Conservation (phyloP, 2,329 filamentous ascomycete genomes). For the Aspergillus texensis region DNA sequence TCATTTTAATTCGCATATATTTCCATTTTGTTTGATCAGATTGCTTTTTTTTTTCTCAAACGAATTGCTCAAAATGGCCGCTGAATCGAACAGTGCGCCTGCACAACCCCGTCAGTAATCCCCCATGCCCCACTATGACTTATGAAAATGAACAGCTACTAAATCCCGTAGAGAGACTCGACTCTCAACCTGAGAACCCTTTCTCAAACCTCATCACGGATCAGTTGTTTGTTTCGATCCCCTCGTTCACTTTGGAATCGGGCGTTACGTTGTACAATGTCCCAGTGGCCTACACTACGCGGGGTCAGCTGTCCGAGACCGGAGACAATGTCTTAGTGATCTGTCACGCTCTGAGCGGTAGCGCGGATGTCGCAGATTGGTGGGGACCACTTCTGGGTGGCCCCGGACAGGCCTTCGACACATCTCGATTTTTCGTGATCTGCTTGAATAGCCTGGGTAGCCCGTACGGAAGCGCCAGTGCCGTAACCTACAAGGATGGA, state of each 20-base stretch:
- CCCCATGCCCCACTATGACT: constrained; percentile 12
- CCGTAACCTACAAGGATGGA: constrained; percentile 78
- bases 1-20: too few species aligned
- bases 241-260: constrained; percentile 89
- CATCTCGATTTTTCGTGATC: constrained; percentile 56
- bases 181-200: constrained; percentile 83
- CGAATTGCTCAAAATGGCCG: constrained; percentile 24
- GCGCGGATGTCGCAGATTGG: constrained; percentile 59
- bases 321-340: constrained; percentile 67
- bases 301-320: constrained; percentile 58
- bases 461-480: constrained; percentile 58
- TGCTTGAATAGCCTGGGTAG: constrained; percentile 59
- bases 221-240: constrained; percentile 83
- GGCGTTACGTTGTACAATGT: constrained; percentile 80
- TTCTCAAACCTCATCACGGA: constrained; percentile 84
- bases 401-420: constrained; percentile 57
- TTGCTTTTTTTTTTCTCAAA: background rate
- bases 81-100: constrained; percentile 24
- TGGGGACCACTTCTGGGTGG: constrained; percentile 59
- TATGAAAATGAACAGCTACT: constrained; percentile 44
- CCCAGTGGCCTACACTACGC: constrained; percentile 66
- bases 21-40: background rate
- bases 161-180: constrained; percentile 59
- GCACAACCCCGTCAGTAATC: constrained; percentile 43
- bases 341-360: constrained; percentile 57